Percentiles rank a stretch among this genome's conserved stretches.
Evolutionary conservation across 108 stramenopile genomes (phyloP).

Genomic region (Pseudonitzschia delicatissima): DNA sequence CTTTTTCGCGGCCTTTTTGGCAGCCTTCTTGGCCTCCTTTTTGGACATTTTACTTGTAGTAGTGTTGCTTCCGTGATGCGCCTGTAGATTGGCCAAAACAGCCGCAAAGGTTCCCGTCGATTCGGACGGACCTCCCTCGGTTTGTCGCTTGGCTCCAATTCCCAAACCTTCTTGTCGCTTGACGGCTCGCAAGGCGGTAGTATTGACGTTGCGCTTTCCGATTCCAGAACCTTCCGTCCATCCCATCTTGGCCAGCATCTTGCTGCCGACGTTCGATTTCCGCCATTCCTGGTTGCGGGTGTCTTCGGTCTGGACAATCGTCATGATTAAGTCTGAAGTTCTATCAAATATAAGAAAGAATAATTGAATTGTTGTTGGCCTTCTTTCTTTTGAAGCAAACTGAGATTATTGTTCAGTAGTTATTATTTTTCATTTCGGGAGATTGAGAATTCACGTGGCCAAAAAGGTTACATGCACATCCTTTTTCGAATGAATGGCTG

Average conservation of each 20-base stretch:
- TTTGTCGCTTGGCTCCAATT: constrained; percentile 54
- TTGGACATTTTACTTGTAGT: constrained; percentile 10
- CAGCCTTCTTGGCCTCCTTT: constrained; percentile 40
- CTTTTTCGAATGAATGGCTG: too few relatives aligned
- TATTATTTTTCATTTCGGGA: too few relatives aligned
- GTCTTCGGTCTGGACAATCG: constrained; percentile 66
- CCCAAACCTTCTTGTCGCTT: constrained; percentile 57
- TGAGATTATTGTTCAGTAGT: too few relatives aligned
- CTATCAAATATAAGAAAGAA: too few relatives aligned
- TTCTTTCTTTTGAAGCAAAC: too few relatives aligned
- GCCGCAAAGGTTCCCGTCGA: constrained; percentile 46
- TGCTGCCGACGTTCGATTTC: constrained; percentile 57
- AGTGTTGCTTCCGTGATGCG: constrained; percentile 25
- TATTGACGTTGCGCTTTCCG: constrained; percentile 49
- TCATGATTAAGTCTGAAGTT: constrained; percentile 38
- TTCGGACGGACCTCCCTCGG: constrained; percentile 43
- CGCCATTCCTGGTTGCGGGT: constrained; percentile 73
- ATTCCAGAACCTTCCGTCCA: constrained; percentile 87
- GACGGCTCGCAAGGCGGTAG: constrained; percentile 19
- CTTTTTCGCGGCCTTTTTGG: constrained; percentile 35
- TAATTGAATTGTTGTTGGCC: too few relatives aligned
- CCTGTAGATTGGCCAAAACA: constrained; percentile 38
- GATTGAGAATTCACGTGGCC: too few relatives aligned
- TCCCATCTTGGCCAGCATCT: constrained; percentile 87
- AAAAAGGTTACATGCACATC: too few relatives aligned